phyloP scores from a whole-genome alignment of 169 alveolate species.

The Plasmodium coatneyi region DNA sequence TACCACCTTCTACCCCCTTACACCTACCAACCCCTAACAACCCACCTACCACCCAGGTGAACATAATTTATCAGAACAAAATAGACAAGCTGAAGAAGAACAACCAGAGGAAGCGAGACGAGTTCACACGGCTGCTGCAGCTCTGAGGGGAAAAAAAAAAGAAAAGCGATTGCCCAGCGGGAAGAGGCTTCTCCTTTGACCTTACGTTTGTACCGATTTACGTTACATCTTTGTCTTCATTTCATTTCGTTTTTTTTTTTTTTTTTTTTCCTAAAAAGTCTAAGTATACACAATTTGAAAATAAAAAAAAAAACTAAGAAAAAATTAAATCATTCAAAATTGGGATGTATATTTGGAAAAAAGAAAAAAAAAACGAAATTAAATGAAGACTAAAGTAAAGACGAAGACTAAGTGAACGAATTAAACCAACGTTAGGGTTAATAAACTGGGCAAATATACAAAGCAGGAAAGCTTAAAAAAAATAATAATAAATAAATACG shows the following conservation, averaged over 20 bases:
- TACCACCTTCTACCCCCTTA: neutral
- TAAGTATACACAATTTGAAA: neutral
- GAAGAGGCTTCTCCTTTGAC: neutral
- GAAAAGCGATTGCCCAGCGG: neutral
- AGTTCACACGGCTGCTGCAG: slow-evolving; percentile 56
- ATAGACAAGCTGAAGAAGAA: slow-evolving; percentile 69
- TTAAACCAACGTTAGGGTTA: neutral
- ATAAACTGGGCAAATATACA: neutral
- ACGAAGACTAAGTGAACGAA: neutral
- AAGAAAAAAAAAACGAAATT: neutral
- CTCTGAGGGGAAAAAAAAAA: slow-evolving; percentile 1
- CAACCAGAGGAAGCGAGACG: slow-evolving; percentile 60
- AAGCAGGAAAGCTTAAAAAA: neutral
- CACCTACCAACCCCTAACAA: no score
- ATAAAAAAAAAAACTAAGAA: neutral
- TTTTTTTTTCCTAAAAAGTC: neutral
- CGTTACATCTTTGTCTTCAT: neutral
- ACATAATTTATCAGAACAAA: slow-evolving; percentile 42
- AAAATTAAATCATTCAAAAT: neutral
- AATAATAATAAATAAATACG: neutral
- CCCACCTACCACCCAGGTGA: slow-evolving; percentile 32
- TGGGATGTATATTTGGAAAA: neutral
- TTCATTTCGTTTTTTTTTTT: slow-evolving; percentile 19
- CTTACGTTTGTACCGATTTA: neutral
- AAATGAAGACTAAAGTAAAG: neutral